Percentiles rank a stretch among this genome's conserved stretches.
Conservation (phyloP, 495 filamentous ascomycete species). For the Sabuloglossum arenarium region DNA sequence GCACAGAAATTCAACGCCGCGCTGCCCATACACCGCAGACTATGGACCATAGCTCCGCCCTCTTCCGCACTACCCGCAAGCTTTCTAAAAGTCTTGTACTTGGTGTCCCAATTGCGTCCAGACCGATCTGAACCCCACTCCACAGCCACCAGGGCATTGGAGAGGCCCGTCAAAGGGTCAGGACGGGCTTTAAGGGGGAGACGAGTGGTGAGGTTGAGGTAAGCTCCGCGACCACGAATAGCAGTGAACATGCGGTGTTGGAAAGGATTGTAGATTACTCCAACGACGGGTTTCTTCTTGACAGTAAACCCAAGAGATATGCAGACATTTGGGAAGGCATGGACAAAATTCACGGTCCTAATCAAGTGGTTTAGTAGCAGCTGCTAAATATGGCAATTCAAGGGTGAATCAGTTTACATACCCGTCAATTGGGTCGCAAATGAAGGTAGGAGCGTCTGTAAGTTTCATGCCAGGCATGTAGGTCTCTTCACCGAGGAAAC, state of each 20-base stretch:
- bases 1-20: constrained; percentile 70
- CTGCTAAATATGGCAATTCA: background rate
- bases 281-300: constrained; percentile 40
- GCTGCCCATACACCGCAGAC: constrained; percentile 49
- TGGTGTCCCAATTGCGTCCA: constrained; percentile 58
- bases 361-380: background rate
- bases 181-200: constrained; percentile 32
- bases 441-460: constrained; percentile 56
- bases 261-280: constrained; percentile 74
- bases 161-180: constrained; percentile 33
- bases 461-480: constrained; percentile 41
- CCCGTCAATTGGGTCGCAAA: constrained; percentile 80
- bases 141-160: constrained; percentile 40
- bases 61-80: constrained; percentile 38
- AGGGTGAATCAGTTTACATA: constrained; percentile 24
- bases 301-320: constrained; percentile 64
- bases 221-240: constrained; percentile 48
- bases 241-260: constrained; percentile 45
- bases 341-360: constrained; percentile 46
- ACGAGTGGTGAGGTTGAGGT: constrained; percentile 28
- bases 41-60: constrained; percentile 73
- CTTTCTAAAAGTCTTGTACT: constrained; percentile 43
- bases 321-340: constrained; percentile 58
- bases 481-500: constrained; percentile 70
- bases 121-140: constrained; percentile 64